Evolutionary conservation across 495 filamentous ascomycete genomes (phyloP), one percentile per base, ranked within the genome.

Genomic region (Xylaria castorea): DNA sequence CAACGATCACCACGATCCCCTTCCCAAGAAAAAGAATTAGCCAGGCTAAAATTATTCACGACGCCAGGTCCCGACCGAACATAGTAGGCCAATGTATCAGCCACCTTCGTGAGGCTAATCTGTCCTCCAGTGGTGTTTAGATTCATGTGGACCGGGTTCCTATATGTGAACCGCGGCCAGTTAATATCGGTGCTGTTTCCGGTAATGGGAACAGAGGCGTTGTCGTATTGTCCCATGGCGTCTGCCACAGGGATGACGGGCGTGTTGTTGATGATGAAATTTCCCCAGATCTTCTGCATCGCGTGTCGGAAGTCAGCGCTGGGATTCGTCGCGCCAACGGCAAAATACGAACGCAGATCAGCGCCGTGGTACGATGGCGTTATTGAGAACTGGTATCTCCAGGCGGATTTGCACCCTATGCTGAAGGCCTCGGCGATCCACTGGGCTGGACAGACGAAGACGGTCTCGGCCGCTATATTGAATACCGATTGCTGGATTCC

Each of bases 401-500:
- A n/a, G n/a, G n/a, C n/a, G n/a, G n/a, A n/a, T n/a, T n/a, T n/a
- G n/a, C n/a, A n/a, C n/a, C n/a, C n/a, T n/a, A n/a, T n/a, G n/a
- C n/a, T n/a, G n/a, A n/a, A n/a, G n/a, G n/a, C n/a, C 38, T 87
- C 84, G 11, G 88, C 89, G 50, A 92, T 81, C 89, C 89, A 92
- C 76, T 90, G 87, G 0, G 88, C 83, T 0, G 90, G 88, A 73
- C 90, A 92, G 73, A 83, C 81, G 68, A 92, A 91, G 8, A 84
- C 88, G 16, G 85, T 86, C 77, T 92, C 91, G 68, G 87, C 87
- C n/a, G n/a, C n/a, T n/a, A n/a, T n/a, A n/a, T n/a, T n/a, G 81
- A 87, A 78, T 71, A 62, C 80, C 50, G 74, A 67, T 32, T 75
- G 74, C 34, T 78, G 71, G 60, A 76, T 76, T 5, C 74, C 72